Percentiles rank a stretch among this genome's conserved stretches.
phyloP scores from a whole-genome alignment of 495 filamentous ascomycete genomes.

The Aspergillus funiculosus region DNA sequence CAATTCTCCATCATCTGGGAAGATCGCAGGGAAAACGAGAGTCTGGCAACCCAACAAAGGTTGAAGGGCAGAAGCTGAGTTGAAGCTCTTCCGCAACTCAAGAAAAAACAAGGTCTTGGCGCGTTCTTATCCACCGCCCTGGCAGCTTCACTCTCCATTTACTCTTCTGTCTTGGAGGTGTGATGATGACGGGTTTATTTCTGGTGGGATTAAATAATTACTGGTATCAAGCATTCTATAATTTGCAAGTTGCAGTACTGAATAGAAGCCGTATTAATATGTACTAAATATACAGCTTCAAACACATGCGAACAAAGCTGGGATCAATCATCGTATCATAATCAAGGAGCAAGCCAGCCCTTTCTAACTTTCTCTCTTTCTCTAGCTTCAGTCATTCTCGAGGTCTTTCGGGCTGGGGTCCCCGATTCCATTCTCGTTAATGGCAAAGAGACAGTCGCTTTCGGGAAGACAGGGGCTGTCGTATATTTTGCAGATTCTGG shows the following conservation, averaged over 20 bases:
- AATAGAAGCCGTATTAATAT: conserved; percentile 9
- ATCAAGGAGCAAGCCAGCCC: conserved; percentile 22
- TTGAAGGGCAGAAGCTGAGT: conserved; percentile 37
- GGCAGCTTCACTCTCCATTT: no score
- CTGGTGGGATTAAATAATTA: no score
- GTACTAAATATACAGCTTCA: conserved; percentile 11
- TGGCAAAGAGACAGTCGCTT: conserved; percentile 93
- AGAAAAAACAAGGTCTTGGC: conserved; percentile 47
- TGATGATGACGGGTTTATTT: no score
- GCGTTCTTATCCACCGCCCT: conserved; percentile 19
- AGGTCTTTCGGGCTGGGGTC: conserved; percentile 94
- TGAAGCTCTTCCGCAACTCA: conserved; percentile 32
- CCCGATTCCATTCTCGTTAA: conserved; percentile 92
- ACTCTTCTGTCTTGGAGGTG: no score
- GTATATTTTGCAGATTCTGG: conserved; percentile 96
- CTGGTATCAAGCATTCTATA: no score
- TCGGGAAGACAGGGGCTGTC: conserved; percentile 96
- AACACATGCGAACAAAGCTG: conserved; percentile 10
- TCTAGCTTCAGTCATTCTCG: conserved; percentile 59
- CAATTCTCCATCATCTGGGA: conserved; percentile 38
- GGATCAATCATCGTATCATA: conserved; percentile 27
- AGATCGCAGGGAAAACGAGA: conserved; percentile 17
- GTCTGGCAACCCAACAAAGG: conserved; percentile 13
- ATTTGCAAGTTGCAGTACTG: no score
- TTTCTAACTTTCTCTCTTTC: no score